A percentile compares a stretch with the other conserved stretches of the same genome.
These are phyloP conservation scores for Dryas octopetala DNA, from an alignment of 306 rosid species.

Conservation along the genomic window DNA sequence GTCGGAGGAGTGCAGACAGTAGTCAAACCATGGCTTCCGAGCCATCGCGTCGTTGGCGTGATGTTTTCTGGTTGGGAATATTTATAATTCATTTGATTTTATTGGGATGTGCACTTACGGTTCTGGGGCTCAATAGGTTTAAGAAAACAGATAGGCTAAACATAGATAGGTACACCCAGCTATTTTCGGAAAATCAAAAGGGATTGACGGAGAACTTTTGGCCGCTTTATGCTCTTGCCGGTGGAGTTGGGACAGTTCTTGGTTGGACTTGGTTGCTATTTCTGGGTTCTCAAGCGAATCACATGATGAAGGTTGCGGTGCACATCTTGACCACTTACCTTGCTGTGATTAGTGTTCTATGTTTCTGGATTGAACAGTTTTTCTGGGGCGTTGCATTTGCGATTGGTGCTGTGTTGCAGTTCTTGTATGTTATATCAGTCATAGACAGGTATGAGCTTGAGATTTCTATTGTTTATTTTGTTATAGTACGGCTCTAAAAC, in stretches of 20 bases:
- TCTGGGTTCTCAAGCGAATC: constrained; percentile 66
- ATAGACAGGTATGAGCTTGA: constrained; percentile 66
- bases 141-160: constrained; percentile 70
- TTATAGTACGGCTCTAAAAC: neutral
- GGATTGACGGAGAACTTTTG: constrained; percentile 85
- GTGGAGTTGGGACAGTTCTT: constrained; percentile 72
- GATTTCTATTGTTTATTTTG: neutral
- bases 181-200: constrained; percentile 52
- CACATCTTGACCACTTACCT: constrained; percentile 94
- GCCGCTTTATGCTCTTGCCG: constrained; percentile 83
- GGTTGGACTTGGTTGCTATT: constrained; percentile 87
- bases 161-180: constrained; percentile 63
- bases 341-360: constrained; percentile 90
- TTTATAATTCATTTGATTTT: constrained; percentile 71
- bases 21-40: constrained; percentile 50
- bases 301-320: constrained; percentile 87
- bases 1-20: constrained; percentile 46
- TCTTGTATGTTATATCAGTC: constrained; percentile 81
- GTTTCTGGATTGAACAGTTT: constrained; percentile 80
- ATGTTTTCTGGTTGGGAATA: constrained; percentile 78
- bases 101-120: constrained; percentile 57
- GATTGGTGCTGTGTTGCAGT: constrained; percentile 74
- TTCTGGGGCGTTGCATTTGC: constrained; percentile 94
- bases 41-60: constrained; percentile 74
- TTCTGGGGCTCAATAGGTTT: constrained; percentile 83